A percentile compares a stretch with the other conserved stretches of the same genome.
These are phyloP conservation scores for Aspergillus ellipticus DNA, from an alignment of 495 filamentous ascomycete genomes.

Conservation along the genomic window DNA sequence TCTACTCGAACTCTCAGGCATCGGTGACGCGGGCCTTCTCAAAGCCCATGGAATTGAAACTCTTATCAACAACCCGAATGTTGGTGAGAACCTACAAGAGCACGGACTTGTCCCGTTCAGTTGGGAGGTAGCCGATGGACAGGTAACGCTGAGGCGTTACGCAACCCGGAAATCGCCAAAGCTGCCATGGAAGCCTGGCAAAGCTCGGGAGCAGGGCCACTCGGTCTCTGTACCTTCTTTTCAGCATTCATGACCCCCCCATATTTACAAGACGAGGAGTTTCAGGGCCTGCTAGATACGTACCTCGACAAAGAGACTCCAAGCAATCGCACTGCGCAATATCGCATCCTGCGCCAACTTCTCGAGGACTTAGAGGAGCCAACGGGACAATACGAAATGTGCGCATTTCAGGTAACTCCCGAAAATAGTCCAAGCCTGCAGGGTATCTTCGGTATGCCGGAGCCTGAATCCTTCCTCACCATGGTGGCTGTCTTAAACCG, in stretches of 20 bases:
- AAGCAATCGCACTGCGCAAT: slow-evolving; percentile 31
- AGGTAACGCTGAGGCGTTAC: neutral
- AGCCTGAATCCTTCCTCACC: slow-evolving; percentile 1
- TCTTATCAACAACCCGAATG: slow-evolving; percentile 25
- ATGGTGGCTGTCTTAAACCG: slow-evolving; percentile 42
- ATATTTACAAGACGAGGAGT: neutral
- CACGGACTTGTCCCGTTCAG: slow-evolving; percentile 16
- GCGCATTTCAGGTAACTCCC: neutral
- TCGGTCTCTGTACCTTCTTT: neutral
- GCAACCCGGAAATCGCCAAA: neutral
- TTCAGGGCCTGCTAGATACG: neutral
- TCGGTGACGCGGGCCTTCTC: slow-evolving; percentile 35
- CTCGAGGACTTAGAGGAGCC: slow-evolving; percentile 14
- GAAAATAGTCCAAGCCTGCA: neutral
- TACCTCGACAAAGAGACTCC: neutral
- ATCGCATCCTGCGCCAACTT: slow-evolving; percentile 44
- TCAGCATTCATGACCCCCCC: slow-evolving; percentile 6
- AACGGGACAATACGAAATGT: neutral
- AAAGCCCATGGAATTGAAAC: slow-evolving; percentile 25
- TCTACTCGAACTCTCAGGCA: slow-evolving; percentile 52
- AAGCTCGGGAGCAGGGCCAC: neutral
- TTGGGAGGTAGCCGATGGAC: slow-evolving; percentile 11
- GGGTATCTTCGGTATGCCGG: slow-evolving; percentile 4
- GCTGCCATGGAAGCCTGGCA: slow-evolving; percentile 5
- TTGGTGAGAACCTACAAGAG: slow-evolving; percentile 39